phyloP scores from a whole-genome alignment of 305 asterid genomes.

The Salvia sclarea region DNA sequence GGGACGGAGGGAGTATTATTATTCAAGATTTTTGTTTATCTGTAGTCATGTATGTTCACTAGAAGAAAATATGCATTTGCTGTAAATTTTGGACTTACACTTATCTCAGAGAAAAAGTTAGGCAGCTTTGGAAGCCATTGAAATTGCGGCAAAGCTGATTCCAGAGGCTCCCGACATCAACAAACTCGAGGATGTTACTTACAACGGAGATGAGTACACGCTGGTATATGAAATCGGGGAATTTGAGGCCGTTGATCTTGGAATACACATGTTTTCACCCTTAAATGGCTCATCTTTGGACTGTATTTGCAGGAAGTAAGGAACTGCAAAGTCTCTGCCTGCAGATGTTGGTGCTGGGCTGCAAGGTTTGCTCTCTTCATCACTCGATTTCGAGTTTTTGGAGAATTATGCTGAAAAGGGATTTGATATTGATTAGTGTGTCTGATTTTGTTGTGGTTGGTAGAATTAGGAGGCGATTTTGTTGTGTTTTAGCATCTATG shows the following conservation, averaged over 20 bases:
- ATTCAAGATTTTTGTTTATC: background rate
- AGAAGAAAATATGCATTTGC: no score
- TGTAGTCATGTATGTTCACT: background rate
- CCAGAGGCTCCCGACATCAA: slow-evolving; percentile 71
- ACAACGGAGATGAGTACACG: slow-evolving; percentile 92
- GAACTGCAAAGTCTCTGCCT: slow-evolving; percentile 71
- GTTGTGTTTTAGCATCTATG: no score
- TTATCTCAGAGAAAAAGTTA: no score
- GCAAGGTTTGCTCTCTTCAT: slow-evolving; percentile 59
- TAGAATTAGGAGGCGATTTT: no score
- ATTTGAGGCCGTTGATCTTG: slow-evolving; percentile 71
- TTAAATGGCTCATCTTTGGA: slow-evolving; percentile 61
- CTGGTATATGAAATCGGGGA: slow-evolving; percentile 68
- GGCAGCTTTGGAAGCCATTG: slow-evolving; percentile 74
- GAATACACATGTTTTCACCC: slow-evolving; percentile 77
- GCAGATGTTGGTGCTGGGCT: slow-evolving; percentile 71
- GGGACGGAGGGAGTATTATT: no score
- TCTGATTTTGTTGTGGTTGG: no score
- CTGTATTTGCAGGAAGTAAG: slow-evolving; percentile 53
- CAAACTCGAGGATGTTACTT: slow-evolving; percentile 80
- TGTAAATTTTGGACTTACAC: no score
- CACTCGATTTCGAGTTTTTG: background rate
- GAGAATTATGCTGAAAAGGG: no score
- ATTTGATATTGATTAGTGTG: no score
- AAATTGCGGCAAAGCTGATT: slow-evolving; percentile 63